Evolutionary conservation across 768 basidiomycete species (phyloP), one percentile per base, ranked within the genome.

Genomic region (Hericium alpestre): DNA sequence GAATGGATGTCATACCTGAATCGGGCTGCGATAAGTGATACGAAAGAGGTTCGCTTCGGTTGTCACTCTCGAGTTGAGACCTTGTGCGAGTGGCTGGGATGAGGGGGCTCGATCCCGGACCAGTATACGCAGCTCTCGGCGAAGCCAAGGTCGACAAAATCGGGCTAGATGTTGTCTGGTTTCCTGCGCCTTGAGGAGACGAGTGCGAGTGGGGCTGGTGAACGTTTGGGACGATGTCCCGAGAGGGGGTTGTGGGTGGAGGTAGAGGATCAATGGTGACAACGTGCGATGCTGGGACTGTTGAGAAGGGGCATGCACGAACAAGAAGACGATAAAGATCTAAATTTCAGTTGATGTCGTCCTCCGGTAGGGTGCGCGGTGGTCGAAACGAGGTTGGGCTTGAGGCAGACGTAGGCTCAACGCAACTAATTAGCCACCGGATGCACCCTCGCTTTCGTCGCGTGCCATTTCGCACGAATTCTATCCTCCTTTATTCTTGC

Each of bases 211-310:
- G 43, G 15, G 43, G 43, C 15, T 55, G 61, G 49, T 46, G 60
- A 23, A 55, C 54, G 61, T 52, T 55, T 27, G 61, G 61, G 61
- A 62, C 61, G 48, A 41, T 25, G 61, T 62, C 61, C 61, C 61
- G 61, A 56, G 61, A 27, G 55, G 61, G 56, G 59, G 61, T 54
- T 56, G 61, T 61, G 54, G 61, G 61, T 61, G 61, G 52, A 58
- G 54, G 61, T 62, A 61, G 57, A 46, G 61, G 59, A 62, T 62
- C 61, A 62, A 62, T 62, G 49, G 59, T 62, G 61, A 61, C 59
- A 58, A 58, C 61, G 61, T 62, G 61, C 61, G 43, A 51, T 25
- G 58, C 56, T 43, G 51, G 61, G 49, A 23, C 46, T 37, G 52
- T 41, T 57, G 60, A 56, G 53, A 57, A 56, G 52, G 39, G 53